Conservation (phyloP, 75 land plant genomes). For the Isoetes taiwanensis region DNA sequence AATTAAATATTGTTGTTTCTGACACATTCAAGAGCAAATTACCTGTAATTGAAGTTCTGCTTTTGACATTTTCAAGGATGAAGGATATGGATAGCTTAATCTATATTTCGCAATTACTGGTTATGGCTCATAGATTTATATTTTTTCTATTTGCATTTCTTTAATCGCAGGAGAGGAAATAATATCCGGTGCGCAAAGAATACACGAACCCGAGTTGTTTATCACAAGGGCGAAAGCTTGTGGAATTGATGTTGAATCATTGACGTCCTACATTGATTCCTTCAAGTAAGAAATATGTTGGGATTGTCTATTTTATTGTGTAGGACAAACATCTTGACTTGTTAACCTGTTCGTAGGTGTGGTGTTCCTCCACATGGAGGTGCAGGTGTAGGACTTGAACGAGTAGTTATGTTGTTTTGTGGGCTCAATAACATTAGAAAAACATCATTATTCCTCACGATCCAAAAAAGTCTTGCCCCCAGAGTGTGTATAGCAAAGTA, state of each 20-base stretch:
- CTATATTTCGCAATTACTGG: too few relatives aligned
- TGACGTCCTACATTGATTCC: slow-evolving; percentile 76
- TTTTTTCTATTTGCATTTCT: too few relatives aligned
- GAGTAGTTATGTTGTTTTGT: slow-evolving; percentile 80
- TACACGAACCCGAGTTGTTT: slow-evolving; percentile 59
- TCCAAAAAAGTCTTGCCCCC: slow-evolving; percentile 58
- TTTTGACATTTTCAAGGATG: too few relatives aligned
- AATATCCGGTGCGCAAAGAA: slow-evolving; percentile 85
- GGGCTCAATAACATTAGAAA: slow-evolving; percentile 64
- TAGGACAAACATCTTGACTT: too few relatives aligned
- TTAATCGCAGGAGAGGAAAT: slow-evolving; percentile 95
- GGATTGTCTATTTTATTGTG: too few relatives aligned
- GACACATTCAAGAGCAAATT: too few relatives aligned
- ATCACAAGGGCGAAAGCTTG: slow-evolving; percentile 39
- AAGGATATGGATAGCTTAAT: too few relatives aligned
- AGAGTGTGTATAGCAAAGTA: too few relatives aligned
- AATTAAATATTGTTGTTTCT: too few relatives aligned
- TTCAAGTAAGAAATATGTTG: too few relatives aligned
- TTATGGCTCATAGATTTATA: too few relatives aligned
- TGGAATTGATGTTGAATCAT: slow-evolving; percentile 63
- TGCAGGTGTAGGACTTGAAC: slow-evolving; percentile 71
- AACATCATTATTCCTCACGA: slow-evolving; percentile 68
- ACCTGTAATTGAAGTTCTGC: too few relatives aligned
- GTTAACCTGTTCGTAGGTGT: slow-evolving; percentile 41
- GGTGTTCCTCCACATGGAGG: slow-evolving; percentile 83